These are phyloP conservation scores for Aspergillus sergii DNA, from an alignment of 2,329 filamentous ascomycete genomes.

Conservation along the genomic window DNA sequence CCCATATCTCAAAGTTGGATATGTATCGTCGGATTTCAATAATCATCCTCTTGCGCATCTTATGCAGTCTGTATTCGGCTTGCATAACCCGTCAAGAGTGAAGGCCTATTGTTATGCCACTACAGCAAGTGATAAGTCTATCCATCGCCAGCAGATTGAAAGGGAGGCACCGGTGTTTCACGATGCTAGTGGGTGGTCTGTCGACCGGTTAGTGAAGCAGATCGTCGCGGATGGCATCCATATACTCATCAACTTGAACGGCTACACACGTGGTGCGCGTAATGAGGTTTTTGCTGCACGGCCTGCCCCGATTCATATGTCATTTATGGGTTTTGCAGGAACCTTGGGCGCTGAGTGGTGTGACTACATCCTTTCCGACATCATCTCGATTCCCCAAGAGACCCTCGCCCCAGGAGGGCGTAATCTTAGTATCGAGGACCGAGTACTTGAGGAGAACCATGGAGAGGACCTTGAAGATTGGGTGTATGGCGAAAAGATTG, in stretches of 20 bases:
- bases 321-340: conserved; percentile 98
- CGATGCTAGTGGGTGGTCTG: conserved; percentile 83
- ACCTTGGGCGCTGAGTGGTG: conserved; percentile 98
- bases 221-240: conserved; percentile 88
- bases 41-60: conserved; percentile 95
- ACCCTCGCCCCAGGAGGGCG: conserved; percentile 79
- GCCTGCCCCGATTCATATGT: conserved; percentile 96
- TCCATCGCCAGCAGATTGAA: conserved; percentile 91
- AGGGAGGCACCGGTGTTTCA: conserved; percentile 86
- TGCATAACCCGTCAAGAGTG: conserved; percentile 74
- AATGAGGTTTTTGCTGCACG: conserved; percentile 97
- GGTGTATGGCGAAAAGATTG: conserved; percentile 96
- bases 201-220: conserved; percentile 81
- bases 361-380: conserved; percentile 91
- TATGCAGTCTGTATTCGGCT: conserved; percentile 97
- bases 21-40: conserved; percentile 98
- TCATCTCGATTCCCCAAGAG: conserved; percentile 78
- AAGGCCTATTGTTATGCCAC: conserved; percentile 96
- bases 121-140: conserved; percentile 83
- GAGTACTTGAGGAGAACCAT: conserved; percentile 63
- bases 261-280: conserved; percentile 92
- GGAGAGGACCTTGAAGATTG: conserved; percentile 73
- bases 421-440: conserved; percentile 74
- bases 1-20: conserved; percentile 87
- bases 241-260: conserved; percentile 95